These are phyloP conservation scores for Crepidotus variabilis DNA, from an alignment of 768 basidiomycete species.

Conservation along the genomic window DNA sequence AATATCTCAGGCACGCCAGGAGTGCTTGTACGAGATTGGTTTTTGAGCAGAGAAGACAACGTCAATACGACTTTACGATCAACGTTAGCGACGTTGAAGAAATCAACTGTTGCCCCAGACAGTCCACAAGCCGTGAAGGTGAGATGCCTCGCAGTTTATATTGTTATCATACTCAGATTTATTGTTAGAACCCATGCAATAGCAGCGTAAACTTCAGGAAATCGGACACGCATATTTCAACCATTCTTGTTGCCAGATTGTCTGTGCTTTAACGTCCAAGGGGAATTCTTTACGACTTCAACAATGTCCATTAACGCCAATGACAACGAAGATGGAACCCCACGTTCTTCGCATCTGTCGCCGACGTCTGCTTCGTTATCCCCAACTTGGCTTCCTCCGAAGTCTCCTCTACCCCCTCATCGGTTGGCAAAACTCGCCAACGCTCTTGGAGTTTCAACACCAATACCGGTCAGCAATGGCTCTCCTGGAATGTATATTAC, in stretches of 20 bases:
- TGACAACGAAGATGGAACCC: slow-evolving; percentile 17
- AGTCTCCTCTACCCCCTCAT: slow-evolving; percentile 69
- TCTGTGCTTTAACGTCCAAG: slow-evolving; percentile 7
- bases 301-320: slow-evolving; percentile 20
- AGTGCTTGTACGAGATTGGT: not conserved
- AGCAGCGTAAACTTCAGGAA: not conserved
- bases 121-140: not conserved
- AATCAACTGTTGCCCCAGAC: not conserved
- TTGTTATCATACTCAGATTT: not conserved
- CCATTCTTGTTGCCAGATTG: not conserved
- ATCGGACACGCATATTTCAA: not conserved
- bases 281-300: not conserved
- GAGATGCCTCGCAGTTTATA: not conserved
- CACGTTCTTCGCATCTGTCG: slow-evolving; percentile 20
- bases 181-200: not conserved
- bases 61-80: not conserved
- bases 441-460: slow-evolving; percentile 77
- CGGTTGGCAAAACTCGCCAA: slow-evolving; percentile 82
- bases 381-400: slow-evolving; percentile 60
- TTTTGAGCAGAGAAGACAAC: too few relatives aligned
- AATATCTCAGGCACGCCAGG: not conserved
- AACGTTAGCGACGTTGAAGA: not conserved
- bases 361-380: slow-evolving; percentile 22
- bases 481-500: slow-evolving; percentile 25
- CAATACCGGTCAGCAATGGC: slow-evolving; percentile 51